A percentile compares a stretch with the other conserved stretches of the same genome.
These are phyloP conservation scores for Ganoderma multipileum DNA, from an alignment of 1,284 basidiomycete genomes.

Conservation along the genomic window DNA sequence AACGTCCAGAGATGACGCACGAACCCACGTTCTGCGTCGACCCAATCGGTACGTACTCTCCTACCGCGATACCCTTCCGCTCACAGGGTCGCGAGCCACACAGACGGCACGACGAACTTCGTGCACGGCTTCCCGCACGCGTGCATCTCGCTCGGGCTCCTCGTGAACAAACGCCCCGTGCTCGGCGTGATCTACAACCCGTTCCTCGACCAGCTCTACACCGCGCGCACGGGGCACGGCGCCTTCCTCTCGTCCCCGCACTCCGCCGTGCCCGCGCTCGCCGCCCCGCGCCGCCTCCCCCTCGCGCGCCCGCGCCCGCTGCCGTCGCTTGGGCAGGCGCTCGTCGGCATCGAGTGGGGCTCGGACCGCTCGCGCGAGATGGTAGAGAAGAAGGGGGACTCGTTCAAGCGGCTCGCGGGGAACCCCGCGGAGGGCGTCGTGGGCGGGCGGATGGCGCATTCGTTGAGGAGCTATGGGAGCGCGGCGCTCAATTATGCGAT, in stretches of 20 bases:
- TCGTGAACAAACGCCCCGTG: conserved; percentile 81
- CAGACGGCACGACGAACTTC: conserved; percentile 95
- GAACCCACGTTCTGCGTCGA: conserved; percentile 93
- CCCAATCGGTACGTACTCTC: conserved; percentile 68
- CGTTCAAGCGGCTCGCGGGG: conserved; percentile 82
- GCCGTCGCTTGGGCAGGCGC: conserved; percentile 78
- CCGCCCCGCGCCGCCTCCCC: conserved; percentile 74
- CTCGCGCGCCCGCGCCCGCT: conserved; percentile 73
- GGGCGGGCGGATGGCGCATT: conserved; percentile 89
- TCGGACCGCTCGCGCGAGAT: conserved; percentile 73
- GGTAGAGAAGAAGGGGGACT: conserved; percentile 71
- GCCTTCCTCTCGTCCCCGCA: conserved; percentile 67
- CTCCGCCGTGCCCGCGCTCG: conserved; percentile 38
- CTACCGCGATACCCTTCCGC: not conserved
- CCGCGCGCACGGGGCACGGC: conserved; percentile 81
- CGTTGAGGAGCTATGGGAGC: conserved; percentile 83
- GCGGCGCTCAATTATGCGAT: conserved; percentile 86
- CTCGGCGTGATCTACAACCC: conserved; percentile 95
- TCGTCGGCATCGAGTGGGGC: conserved; percentile 92
- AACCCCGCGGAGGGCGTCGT: conserved; percentile 68
- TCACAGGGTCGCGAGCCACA: not conserved
- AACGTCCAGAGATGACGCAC: conserved; percentile 77
- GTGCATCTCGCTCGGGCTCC: conserved; percentile 91
- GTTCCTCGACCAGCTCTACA: conserved; percentile 88
- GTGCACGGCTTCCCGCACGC: conserved; percentile 91